Conservation (phyloP, 2,329 filamentous ascomycete species). For the Fusarium palustre region DNA sequence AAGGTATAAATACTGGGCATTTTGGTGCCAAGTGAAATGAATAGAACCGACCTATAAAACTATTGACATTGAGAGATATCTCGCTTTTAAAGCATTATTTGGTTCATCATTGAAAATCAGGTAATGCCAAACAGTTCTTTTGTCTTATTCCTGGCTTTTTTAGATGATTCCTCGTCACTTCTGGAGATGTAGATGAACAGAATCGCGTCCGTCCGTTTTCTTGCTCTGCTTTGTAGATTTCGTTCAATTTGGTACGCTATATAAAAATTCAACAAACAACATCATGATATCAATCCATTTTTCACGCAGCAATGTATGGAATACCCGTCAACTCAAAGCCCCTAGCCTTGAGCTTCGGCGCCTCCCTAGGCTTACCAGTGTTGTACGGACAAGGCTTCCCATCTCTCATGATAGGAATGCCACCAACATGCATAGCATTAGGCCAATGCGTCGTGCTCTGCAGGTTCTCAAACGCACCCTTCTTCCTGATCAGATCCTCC, state of each 20-base stretch:
- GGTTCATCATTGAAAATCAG: no score
- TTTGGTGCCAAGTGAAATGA: no score
- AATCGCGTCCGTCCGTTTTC: no score
- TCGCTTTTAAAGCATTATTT: no score
- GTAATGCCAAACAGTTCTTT: fast-evolving
- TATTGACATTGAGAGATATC: no score
- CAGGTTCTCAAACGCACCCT: constrained; percentile 8
- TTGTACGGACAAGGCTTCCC: constrained; percentile 24
- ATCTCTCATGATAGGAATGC: constrained; percentile 9
- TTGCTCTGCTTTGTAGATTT: fast-evolving
- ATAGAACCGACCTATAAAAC: no score
- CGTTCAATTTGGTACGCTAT: neutral
- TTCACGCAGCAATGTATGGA: constrained; percentile 5
- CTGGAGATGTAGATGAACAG: no score
- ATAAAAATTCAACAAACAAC: neutral
- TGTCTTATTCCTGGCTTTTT: no score
- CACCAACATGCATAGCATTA: constrained; percentile 22
- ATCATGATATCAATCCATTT: fast-evolving
- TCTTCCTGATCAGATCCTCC: constrained; percentile 18
- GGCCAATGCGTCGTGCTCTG: constrained; percentile 19
- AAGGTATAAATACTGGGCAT: no score
- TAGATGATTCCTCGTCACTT: fast-evolving
- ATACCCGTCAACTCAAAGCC: constrained; percentile 10
- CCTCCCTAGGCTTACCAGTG: neutral
- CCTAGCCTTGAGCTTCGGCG: neutral